Evolutionary conservation across 257 asterid species (phyloP), one percentile per base, ranked within the genome.

Genomic region (Anisodus acutangulus): DNA sequence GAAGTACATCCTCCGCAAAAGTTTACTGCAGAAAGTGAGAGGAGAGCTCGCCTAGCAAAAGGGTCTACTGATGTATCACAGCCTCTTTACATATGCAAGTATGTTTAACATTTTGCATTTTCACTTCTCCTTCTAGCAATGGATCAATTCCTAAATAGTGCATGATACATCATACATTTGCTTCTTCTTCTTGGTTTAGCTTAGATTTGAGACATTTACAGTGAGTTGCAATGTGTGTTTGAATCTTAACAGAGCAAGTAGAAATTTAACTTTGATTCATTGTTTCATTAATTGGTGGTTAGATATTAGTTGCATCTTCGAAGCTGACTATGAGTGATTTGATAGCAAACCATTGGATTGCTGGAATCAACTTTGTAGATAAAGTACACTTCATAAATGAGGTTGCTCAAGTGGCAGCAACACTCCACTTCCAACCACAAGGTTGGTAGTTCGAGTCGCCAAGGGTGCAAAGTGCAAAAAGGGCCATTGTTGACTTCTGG

Each of bases 71-170:
- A 86, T 84, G 47, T 53, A 76, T 86, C 89, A 85, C 94, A 88
- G 47, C 97, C 98, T 64, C 89, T 90, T 84, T 97, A 88, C 82
- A 82, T 97, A 81, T 95, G 99, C 99, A 95, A 92, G 99, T 97
- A 88, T 74, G 99, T 51, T 51, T 63, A 76, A 26, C 64, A 49
- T 76, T 76, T 51, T 4, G 0, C 63, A 51, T 76, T 53, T 35
- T 45, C 63, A 22, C 63, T 76, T 19, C 3, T 51, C 62, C 39
- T 49, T 76, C 63, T 76, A 26, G 63, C 62, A 51, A 26, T 76
- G 45, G 8, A 76, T 0, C 22, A 51, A 51, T 49, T 51, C 2
- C 81, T 51, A 51, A 31, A 51, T 26, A 4, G 59, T 26, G 63
- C 19, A 6, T 51, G 26, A 57, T 51, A 41, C 39, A 26, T 49